Conservation (phyloP, 306 rosid genomes). For the Gynostemma pentaphyllum region DNA sequence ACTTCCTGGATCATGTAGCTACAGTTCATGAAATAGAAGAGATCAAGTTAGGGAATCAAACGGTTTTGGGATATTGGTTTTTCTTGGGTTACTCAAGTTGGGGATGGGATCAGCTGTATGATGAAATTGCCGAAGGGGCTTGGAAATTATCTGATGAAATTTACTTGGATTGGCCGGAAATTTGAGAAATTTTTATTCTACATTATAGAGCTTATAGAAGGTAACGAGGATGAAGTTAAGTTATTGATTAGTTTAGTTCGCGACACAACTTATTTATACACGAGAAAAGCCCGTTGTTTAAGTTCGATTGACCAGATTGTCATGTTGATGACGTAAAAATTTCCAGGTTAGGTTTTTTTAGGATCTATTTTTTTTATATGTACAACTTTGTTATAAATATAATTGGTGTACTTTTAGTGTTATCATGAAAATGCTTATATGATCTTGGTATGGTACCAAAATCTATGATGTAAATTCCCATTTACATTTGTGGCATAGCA, state of each 20-base stretch:
- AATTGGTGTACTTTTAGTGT: too few relatives aligned
- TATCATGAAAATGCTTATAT: too few relatives aligned
- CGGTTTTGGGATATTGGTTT: slow-evolving; percentile 53
- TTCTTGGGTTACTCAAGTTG: slow-evolving; percentile 87
- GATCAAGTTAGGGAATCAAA: slow-evolving; percentile 33
- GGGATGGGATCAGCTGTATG: slow-evolving; percentile 67
- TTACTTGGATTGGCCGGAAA: slow-evolving; percentile 60
- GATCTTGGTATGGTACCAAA: too few relatives aligned
- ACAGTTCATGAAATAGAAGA: slow-evolving; percentile 38
- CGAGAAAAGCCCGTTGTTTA: background rate
- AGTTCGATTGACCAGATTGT: background rate
- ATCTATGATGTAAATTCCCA: too few relatives aligned
- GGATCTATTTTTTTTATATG: background rate
- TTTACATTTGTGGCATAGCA: too few relatives aligned
- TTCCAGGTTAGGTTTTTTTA: slow-evolving; percentile 1
- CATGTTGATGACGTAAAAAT: background rate
- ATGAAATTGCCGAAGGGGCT: slow-evolving; percentile 64
- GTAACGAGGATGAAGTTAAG: too few relatives aligned
- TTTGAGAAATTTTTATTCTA: background rate
- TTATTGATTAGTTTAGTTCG: slow-evolving; percentile 4
- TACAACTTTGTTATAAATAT: too few relatives aligned
- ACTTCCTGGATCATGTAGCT: slow-evolving; percentile 47
- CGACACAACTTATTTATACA: background rate
- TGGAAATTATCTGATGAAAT: slow-evolving; percentile 47
- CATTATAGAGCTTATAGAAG: background rate